phyloP scores from a whole-genome alignment of 225 moss, liverwort and hornwort genomes.

The Neckera pumila region DNA sequence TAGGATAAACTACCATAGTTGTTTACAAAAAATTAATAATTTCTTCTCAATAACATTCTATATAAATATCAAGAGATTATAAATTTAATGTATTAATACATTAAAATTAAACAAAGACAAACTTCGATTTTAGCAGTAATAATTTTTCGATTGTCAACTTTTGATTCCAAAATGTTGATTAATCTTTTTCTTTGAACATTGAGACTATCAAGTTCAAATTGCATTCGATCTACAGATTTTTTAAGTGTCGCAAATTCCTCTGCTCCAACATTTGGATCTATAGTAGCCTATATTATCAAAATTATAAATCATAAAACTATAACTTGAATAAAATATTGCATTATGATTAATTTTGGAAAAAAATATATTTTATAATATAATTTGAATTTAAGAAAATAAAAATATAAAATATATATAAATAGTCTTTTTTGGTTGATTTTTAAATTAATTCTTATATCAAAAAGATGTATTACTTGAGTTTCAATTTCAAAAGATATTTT shows the following conservation, averaged over 20 bases:
- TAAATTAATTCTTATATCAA: background rate
- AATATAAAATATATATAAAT: background rate
- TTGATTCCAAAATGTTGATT: constrained; percentile 34
- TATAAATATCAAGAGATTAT: background rate
- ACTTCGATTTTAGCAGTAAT: constrained; percentile 75
- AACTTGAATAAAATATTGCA: accelerated
- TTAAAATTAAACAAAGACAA: background rate
- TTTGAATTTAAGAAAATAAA: too few relatives aligned
- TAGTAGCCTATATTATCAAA: constrained; percentile 20
- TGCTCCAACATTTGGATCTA: constrained; percentile 66
- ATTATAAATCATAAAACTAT: accelerated
- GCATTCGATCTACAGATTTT: constrained; percentile 52
- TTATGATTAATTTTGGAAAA: accelerated
- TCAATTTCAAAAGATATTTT: constrained; percentile 83
- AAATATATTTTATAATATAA: accelerated
- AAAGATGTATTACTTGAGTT: constrained; percentile 39
- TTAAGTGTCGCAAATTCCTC: constrained; percentile 24
- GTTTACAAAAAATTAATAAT: background rate
- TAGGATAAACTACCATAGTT: background rate
- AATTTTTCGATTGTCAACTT: constrained; percentile 51
- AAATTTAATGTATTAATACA: too few relatives aligned
- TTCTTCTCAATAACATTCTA: accelerated
- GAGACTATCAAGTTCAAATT: constrained; percentile 41
- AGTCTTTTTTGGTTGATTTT: background rate
- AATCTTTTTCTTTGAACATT: constrained; percentile 39